These are phyloP conservation scores for Kandelia obovata DNA, from an alignment of 345 rosid species.

Conservation along the genomic window DNA sequence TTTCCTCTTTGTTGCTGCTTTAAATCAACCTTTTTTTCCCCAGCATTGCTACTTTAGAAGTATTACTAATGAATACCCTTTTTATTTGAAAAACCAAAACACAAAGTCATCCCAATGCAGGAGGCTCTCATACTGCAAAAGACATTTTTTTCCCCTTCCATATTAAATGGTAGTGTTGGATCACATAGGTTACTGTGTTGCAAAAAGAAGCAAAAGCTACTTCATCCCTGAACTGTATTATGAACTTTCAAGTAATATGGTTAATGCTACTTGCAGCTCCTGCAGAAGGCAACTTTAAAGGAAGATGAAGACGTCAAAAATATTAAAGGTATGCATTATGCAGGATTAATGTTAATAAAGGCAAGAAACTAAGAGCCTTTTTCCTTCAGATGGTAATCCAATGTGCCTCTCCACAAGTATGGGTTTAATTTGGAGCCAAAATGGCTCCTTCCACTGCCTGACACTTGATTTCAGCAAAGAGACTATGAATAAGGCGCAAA, in stretches of 20 bases:
- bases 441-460: too few species aligned
- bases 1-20: neutral
- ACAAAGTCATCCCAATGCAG: too few species aligned
- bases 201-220: conserved; percentile 2
- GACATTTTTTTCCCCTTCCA: conserved; percentile 3
- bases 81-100: too few species aligned
- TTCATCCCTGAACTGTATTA: neutral
- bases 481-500: too few species aligned
- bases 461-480: too few species aligned
- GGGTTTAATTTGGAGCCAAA: too few species aligned
- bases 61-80: neutral
- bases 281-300: conserved; percentile 36
- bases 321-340: conserved; percentile 40
- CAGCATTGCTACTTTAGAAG: neutral
- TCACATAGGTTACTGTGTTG: conserved; percentile 1
- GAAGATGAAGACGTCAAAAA: conserved; percentile 35
- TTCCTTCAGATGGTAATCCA: neutral
- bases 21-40: neutral
- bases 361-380: neutral
- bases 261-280: conserved; percentile 45
- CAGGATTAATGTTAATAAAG: neutral
- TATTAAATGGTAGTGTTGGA: conserved; percentile 3
- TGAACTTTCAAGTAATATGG: conserved; percentile 14
- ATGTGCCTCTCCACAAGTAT: neutral
- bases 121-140: neutral